Percentiles rank a stretch among this genome's conserved stretches.
Evolutionary conservation across 495 filamentous ascomycete genomes (phyloP).

Genomic region (Talaromyces liani): DNA sequence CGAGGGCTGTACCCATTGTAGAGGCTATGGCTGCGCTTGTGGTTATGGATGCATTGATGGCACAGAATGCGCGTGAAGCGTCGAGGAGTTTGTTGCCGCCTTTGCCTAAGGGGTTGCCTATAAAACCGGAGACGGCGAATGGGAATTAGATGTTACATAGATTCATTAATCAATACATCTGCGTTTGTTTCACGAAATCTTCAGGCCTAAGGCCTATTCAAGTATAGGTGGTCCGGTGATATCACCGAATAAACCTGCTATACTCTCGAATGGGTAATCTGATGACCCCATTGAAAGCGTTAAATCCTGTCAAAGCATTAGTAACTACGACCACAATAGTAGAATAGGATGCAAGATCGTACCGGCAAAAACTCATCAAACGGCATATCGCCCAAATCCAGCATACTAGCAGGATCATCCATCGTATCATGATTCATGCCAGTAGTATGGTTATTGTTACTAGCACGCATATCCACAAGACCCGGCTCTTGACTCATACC

Average conservation of each 20-base stretch:
- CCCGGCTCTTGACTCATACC: background rate
- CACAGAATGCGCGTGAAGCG: constrained; percentile 65
- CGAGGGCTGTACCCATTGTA: constrained; percentile 89
- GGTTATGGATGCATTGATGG: constrained; percentile 84
- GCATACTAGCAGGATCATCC: constrained; percentile 1
- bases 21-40: constrained; percentile 92
- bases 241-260: constrained; percentile 32
- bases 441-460: background rate
- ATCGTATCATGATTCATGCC: background rate
- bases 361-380: constrained; percentile 2
- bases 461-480: background rate
- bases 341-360: background rate
- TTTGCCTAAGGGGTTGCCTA: constrained; percentile 31
- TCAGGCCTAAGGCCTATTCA: background rate
- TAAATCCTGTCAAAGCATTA: constrained; percentile 15
- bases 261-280: constrained; percentile 35
- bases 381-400: constrained; percentile 9
- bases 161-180: background rate
- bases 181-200: background rate
- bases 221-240: background rate
- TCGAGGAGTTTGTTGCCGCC: constrained; percentile 35
- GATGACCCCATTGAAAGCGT: constrained; percentile 16
- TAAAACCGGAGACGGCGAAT: constrained; percentile 15
- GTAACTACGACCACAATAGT: background rate
- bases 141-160: background rate